Conservation (phyloP, 148 eudicot species). For the Rhododendron ovatum region DNA sequence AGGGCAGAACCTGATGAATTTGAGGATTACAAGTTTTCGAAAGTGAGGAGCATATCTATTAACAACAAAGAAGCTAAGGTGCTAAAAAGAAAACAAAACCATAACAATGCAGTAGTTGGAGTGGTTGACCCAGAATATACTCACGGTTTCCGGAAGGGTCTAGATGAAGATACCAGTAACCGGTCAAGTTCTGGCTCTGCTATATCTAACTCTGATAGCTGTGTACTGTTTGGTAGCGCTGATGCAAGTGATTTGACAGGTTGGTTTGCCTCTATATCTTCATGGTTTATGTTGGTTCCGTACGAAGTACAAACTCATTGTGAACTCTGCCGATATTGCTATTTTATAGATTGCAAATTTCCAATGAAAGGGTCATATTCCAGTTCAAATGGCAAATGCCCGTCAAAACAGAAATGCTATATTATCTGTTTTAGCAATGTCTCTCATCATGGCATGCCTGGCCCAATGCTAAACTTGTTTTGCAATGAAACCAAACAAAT, state of each 20-base stretch:
- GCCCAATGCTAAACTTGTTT: neutral
- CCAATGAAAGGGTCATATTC: neutral
- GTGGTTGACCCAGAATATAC: conserved; percentile 31
- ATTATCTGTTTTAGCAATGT: neutral
- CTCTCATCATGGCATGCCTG: neutral
- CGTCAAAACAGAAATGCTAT: neutral
- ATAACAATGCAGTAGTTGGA: conserved; percentile 34
- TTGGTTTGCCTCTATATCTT: conserved; percentile 17
- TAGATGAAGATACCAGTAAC: conserved; percentile 88
- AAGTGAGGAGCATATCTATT: conserved; percentile 50
- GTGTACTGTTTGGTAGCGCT: conserved; percentile 68
- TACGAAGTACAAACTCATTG: neutral
- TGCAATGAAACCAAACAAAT: neutral
- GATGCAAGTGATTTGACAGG: conserved; percentile 96
- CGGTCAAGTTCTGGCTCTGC: conserved; percentile 99
- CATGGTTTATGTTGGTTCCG: neutral
- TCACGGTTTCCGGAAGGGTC: conserved; percentile 40
- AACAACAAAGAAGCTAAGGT: conserved; percentile 64
- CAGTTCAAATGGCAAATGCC: neutral
- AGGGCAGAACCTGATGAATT: conserved; percentile 63
- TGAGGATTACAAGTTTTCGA: conserved; percentile 57
- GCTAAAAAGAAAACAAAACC: conserved; percentile 60
- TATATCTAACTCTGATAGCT: conserved; percentile 89
- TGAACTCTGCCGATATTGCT: neutral
- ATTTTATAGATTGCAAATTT: neutral